A percentile compares a stretch with the other conserved stretches of the same genome.
Conservation (phyloP, 2,329 filamentous ascomycete genomes). For the Alternaria gaisen region DNA sequence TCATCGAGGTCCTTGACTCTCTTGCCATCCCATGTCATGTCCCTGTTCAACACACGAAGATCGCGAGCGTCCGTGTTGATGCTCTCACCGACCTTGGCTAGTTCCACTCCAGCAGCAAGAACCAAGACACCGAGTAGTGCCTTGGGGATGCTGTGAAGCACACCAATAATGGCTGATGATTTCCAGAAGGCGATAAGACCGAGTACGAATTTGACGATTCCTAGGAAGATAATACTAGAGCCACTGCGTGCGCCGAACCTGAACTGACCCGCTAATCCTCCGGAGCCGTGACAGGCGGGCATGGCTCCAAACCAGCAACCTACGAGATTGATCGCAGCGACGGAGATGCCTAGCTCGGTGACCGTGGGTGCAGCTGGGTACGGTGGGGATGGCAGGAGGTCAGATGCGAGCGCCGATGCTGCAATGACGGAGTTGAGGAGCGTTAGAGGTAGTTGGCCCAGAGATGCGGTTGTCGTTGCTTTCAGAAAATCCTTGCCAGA, state of each 20-base stretch:
- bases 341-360: conserved; percentile 80
- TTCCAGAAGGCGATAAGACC: conserved; percentile 70
- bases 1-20: conserved; percentile 66
- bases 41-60: conserved; percentile 56
- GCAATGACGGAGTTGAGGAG: conserved; percentile 93
- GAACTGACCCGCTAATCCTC: conserved; percentile 88
- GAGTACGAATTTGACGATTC: conserved; percentile 75
- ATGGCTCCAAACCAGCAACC: conserved; percentile 94
- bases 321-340: conserved; percentile 82
- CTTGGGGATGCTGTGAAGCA: conserved; percentile 78
- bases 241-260: conserved; percentile 91
- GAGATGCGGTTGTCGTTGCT: conserved; percentile 71
- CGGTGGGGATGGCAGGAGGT: conserved; percentile 75
- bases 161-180: conserved; percentile 74
- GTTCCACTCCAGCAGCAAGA: conserved; percentile 84
- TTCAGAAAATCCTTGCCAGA: conserved; percentile 57
- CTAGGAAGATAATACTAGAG: conserved; percentile 81
- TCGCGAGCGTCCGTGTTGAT: conserved; percentile 77
- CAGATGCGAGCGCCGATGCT: conserved; percentile 78
- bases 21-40: conserved; percentile 49
- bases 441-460: conserved; percentile 90
- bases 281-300: conserved; percentile 94
- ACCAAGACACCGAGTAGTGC: conserved; percentile 87
- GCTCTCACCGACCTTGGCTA: conserved; percentile 84
- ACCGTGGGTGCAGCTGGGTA: conserved; percentile 68